phyloP scores from a whole-genome alignment of 345 rosid species.

The Citrus cavaleriei region DNA sequence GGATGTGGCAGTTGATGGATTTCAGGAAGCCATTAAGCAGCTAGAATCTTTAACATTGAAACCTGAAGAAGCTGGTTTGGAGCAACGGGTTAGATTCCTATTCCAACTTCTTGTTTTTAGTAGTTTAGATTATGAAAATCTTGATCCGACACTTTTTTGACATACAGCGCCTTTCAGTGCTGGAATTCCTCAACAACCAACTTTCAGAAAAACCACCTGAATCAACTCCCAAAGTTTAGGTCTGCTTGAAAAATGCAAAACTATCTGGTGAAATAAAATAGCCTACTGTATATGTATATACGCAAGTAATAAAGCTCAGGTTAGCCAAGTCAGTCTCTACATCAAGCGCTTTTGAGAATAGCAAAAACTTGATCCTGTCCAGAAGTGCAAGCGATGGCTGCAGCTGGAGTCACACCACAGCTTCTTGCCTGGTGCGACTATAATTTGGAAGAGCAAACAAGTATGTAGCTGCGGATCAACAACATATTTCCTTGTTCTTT shows the following conservation, averaged over 20 bases:
- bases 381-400: not conserved
- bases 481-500: not conserved
- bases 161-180: slow-evolving; percentile 69
- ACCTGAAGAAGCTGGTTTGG: slow-evolving; percentile 62
- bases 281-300: slow-evolving; percentile 9
- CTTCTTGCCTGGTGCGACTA: not conserved
- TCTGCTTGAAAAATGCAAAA: not conserved
- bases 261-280: not conserved
- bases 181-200: slow-evolving; percentile 78
- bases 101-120: not conserved
- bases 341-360: not conserved
- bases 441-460: not conserved
- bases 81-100: slow-evolving; percentile 59
- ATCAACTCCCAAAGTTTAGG: slow-evolving; percentile 15
- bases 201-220: slow-evolving; percentile 44
- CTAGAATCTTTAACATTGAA: slow-evolving; percentile 68
- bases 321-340: not conserved
- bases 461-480: not conserved
- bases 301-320: slow-evolving; percentile 13
- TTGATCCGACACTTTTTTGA: slow-evolving; percentile 3
- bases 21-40: slow-evolving; percentile 75
- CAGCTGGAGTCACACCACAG: not conserved
- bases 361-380: not conserved
- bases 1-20: slow-evolving; percentile 60
- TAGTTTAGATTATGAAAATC: slow-evolving; percentile 1